Percentiles rank a stretch among this genome's conserved stretches.
Evolutionary conservation across 495 filamentous ascomycete genomes (phyloP).

Genomic region (Penicillium longicatenatum): DNA sequence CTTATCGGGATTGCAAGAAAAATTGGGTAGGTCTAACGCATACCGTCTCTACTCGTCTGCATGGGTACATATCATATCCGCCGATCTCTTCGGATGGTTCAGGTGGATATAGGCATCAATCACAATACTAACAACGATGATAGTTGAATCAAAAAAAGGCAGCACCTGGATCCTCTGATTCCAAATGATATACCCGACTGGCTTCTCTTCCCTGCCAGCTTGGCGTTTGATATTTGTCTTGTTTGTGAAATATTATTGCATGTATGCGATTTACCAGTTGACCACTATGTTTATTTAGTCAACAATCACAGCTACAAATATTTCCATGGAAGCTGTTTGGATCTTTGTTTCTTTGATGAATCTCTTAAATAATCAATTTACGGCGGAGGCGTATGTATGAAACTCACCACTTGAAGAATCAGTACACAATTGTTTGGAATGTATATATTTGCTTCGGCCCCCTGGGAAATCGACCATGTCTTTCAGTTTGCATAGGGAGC

Average conservation of each 20-base stretch:
- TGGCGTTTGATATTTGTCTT: no score
- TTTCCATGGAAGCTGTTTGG: no score
- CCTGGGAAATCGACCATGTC: no score
- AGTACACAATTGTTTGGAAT: no score
- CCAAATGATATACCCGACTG: neutral
- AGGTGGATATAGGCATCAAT: neutral
- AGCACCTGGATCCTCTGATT: neutral
- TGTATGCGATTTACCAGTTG: neutral
- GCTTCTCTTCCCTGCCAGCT: neutral
- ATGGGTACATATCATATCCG: neutral
- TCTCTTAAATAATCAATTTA: no score
- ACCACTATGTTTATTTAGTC: neutral
- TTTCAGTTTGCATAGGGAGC: no score
- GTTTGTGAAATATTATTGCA: neutral
- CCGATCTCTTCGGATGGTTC: no score
- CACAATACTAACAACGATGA: constrained; percentile 14
- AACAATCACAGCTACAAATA: neutral
- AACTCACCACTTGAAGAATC: no score
- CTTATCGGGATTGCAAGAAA: constrained; percentile 93
- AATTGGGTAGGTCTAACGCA: constrained; percentile 70
- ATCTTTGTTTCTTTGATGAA: no score
- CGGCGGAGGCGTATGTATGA: no score
- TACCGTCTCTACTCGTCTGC: neutral
- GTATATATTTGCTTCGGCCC: no score
- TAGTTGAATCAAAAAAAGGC: constrained; percentile 33